These are phyloP conservation scores for Penicillium alfredii DNA, from an alignment of 495 filamentous ascomycete genomes.

Conservation along the genomic window DNA sequence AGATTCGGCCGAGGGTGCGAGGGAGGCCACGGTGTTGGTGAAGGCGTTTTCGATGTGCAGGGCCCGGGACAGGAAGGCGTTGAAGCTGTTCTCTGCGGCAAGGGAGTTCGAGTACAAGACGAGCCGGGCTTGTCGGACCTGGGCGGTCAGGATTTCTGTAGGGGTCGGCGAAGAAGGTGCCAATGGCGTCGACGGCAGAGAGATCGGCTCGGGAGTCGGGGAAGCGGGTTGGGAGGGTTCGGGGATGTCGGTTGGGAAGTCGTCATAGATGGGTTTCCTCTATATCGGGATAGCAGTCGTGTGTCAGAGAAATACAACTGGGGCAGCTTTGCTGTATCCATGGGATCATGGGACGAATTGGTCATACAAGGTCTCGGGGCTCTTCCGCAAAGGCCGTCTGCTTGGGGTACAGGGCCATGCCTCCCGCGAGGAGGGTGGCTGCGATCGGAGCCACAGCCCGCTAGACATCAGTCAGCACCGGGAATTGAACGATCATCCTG, in stretches of 20 bases:
- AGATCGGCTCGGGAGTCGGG: conserved; percentile 16
- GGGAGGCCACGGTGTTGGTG: conserved; percentile 76
- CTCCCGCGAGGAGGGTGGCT: conserved; percentile 47
- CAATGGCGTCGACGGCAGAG: conserved; percentile 19
- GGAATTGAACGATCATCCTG: conserved; percentile 22
- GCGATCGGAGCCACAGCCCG: conserved; percentile 53
- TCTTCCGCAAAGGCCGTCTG: conserved; percentile 52
- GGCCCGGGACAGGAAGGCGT: conserved; percentile 63
- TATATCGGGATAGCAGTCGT: conserved; percentile 28
- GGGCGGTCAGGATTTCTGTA: conserved; percentile 81
- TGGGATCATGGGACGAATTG: conserved; percentile 7
- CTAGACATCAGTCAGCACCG: conserved; percentile 33
- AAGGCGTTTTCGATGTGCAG: conserved; percentile 72
- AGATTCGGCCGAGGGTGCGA: conserved; percentile 75
- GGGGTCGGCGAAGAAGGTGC: conserved; percentile 60
- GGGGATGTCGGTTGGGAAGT: conserved; percentile 43
- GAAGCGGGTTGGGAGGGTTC: conserved; percentile 35
- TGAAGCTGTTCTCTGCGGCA: conserved; percentile 69
- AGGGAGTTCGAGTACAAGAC: conserved; percentile 70
- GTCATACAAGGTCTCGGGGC: conserved; percentile 33
- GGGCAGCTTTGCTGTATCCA: not conserved
- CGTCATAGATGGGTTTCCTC: conserved; percentile 88
- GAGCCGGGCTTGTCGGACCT: conserved; percentile 74
- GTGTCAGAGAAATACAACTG: conserved; percentile 15
- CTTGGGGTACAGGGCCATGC: conserved; percentile 49